Base-by-base conservation (phyloP, 2,329 filamentous ascomycete genomes). In the Coleophoma eucalyptorum region DNA sequence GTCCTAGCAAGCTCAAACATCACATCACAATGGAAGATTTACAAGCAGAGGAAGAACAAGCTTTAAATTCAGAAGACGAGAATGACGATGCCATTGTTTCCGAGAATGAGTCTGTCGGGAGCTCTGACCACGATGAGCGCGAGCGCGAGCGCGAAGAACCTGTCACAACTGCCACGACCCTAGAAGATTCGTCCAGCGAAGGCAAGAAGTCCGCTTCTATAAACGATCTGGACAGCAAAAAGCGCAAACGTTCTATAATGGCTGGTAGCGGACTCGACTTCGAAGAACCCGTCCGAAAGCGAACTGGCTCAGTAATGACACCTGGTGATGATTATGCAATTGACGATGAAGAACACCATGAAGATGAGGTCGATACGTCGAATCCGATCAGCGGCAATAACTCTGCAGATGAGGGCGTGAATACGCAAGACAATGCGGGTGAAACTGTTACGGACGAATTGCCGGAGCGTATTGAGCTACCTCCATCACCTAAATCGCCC, bases 1-100 rank as follows among this genome's bases (percentile, higher is more conserved):
- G 85, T 49, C 88, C 89, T 3, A 92, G 86, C 75, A 93, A 91
- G 72, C 78, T 91, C 53, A 83, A 83, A 58, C 81, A 86, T 55
- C 75, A 78, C 51, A 73, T 74, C 15, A 71, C 67, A 7, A 66
- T 71, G 43, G 67, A 74, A 19, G 67, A 72, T 48, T 64, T 69
- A 34, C 72, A 75, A 32, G 61, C 67, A 43, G 59, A 67, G 19
- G 59, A 68, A 20, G 69, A 72, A 7, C 72, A 74, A 2, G 66
- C 66, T 41, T 65, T 66, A 21, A 60, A 61, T 19, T 68, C 55
- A 12, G 60, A 48, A 58, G 58, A 49, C 59, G 42, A 44, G 42
- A 26, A 44, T 26, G 42, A 44, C 31, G 19, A 65, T 37, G 62
- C 67, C 13, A 68, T 68, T 41, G 65, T 68, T 41, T 68, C 69